phyloP scores from a whole-genome alignment of 2,329 filamentous ascomycete genomes.

The Colletotrichum camelliae region DNA sequence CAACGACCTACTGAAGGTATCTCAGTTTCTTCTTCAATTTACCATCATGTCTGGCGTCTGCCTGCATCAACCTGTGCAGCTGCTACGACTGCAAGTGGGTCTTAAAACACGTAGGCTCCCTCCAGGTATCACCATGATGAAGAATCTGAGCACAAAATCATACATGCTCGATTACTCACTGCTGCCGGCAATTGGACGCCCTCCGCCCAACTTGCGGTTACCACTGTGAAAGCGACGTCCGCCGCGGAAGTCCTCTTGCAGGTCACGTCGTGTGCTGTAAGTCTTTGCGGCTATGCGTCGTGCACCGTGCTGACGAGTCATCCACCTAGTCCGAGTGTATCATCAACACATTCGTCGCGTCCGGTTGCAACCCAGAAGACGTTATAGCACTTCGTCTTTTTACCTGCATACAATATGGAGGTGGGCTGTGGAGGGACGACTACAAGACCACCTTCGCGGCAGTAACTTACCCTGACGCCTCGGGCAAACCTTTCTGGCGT shows the following conservation, averaged over 20 bases:
- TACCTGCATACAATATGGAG: not conserved
- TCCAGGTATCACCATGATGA: too few species aligned
- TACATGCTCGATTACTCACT: too few species aligned
- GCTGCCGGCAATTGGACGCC: too few species aligned
- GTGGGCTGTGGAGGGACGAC: too few species aligned
- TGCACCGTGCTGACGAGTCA: not conserved
- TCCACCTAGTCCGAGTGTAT: not conserved
- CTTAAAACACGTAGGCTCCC: too few species aligned
- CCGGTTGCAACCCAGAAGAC: not conserved
- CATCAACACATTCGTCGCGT: not conserved
- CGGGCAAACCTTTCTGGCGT: not conserved
- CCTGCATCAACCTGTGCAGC: too few species aligned
- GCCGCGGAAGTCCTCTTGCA: not conserved
- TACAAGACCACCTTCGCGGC: too few species aligned
- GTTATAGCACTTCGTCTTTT: not conserved
- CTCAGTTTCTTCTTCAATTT: too few species aligned
- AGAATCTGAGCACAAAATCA: too few species aligned
- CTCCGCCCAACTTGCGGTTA: not conserved
- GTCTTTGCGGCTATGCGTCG: not conserved
- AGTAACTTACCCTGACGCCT: not conserved
- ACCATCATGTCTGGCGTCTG: too few species aligned
- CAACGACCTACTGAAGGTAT: too few species aligned
- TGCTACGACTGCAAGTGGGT: too few species aligned
- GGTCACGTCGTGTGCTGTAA: not conserved
- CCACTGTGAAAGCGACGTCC: not conserved